Percentiles rank a stretch among this genome's conserved stretches.
phyloP scores from a whole-genome alignment of 371 early-diverging fungal genomes.

The Cokeromyces recurvatus region DNA sequence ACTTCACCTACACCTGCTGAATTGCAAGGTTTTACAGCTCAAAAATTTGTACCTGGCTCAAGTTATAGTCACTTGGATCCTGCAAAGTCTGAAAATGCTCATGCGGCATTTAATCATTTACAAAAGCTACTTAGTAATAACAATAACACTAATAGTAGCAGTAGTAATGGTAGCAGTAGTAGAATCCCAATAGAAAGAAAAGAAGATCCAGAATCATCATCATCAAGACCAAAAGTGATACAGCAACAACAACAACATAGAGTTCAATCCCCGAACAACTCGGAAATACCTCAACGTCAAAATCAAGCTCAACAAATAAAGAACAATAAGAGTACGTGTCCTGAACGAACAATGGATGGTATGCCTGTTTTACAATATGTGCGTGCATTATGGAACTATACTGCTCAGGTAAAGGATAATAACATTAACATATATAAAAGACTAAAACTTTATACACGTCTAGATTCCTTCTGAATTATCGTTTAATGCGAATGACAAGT shows the following conservation, averaged over 20 bases:
- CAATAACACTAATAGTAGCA: not conserved
- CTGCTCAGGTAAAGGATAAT: conserved; percentile 16
- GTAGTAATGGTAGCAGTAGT: not conserved
- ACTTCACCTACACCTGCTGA: conserved; percentile 16
- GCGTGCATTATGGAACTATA: conserved; percentile 19
- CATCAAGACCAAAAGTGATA: not conserved
- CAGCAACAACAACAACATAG: conserved; percentile 4
- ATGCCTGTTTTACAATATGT: conserved; percentile 6
- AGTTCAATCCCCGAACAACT: not conserved
- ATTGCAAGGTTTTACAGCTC: conserved; percentile 15
- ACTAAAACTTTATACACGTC: too few species aligned
- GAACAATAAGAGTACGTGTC: not conserved
- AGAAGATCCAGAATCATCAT: not conserved
- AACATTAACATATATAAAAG: not conserved
- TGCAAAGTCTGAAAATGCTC: conserved; percentile 9
- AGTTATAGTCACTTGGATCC: conserved; percentile 20
- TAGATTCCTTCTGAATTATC: conserved; percentile 24
- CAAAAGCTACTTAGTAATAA: conserved; percentile 5
- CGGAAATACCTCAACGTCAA: not conserved
- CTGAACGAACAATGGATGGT: conserved; percentile 13
- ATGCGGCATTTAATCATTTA: conserved; percentile 16
- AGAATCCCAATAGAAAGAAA: not conserved
- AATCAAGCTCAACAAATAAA: not conserved
- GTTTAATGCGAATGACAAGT: conserved; percentile 19
- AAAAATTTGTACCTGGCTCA: conserved; percentile 14